phyloP scores from a whole-genome alignment of 768 basidiomycete genomes.

The Omphalotus guepiniiformis region DNA sequence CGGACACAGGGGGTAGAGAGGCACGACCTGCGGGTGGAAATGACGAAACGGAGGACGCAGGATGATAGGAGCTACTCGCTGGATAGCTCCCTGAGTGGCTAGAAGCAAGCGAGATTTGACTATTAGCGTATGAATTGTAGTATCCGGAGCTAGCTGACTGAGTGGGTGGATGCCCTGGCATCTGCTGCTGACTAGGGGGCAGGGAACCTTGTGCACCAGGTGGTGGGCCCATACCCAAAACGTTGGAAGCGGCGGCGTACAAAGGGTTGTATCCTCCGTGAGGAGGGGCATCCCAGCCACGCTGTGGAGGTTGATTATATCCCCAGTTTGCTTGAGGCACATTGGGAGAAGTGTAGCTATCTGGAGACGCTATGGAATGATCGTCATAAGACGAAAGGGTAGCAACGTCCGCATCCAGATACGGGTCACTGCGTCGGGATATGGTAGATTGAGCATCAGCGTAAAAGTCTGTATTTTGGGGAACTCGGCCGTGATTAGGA shows the following conservation, averaged over 20 bases:
- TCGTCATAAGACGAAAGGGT: conserved; percentile 38
- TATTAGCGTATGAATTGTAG: conserved; percentile 22
- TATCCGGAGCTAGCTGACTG: conserved; percentile 18
- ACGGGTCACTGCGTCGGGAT: conserved; percentile 18
- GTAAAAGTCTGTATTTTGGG: background rate
- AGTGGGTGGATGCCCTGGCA: conserved; percentile 16
- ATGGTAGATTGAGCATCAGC: conserved; percentile 21
- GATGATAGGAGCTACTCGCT: conserved; percentile 16
- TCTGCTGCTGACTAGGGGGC: conserved; percentile 9
- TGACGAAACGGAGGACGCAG: conserved; percentile 19
- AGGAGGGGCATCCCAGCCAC: conserved; percentile 20
- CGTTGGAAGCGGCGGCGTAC: conserved; percentile 75
- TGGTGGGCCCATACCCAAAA: conserved; percentile 73
- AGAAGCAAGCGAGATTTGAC: conserved; percentile 25
- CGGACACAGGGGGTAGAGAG: conserved; percentile 9
- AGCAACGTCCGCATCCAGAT: conserved; percentile 30
- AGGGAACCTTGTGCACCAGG: conserved; percentile 34
- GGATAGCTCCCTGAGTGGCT: conserved; percentile 29
- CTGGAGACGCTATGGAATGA: conserved; percentile 19
- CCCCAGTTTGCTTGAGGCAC: conserved; percentile 5
- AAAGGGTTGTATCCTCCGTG: conserved; percentile 50
- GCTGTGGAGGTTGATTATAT: conserved; percentile 13
- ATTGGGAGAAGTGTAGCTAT: conserved; percentile 12
- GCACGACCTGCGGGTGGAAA: conserved; percentile 2
- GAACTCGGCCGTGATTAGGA: conserved; percentile 16